Base-by-base conservation (phyloP, 257 asterid genomes). In the Salvia splendens region DNA sequence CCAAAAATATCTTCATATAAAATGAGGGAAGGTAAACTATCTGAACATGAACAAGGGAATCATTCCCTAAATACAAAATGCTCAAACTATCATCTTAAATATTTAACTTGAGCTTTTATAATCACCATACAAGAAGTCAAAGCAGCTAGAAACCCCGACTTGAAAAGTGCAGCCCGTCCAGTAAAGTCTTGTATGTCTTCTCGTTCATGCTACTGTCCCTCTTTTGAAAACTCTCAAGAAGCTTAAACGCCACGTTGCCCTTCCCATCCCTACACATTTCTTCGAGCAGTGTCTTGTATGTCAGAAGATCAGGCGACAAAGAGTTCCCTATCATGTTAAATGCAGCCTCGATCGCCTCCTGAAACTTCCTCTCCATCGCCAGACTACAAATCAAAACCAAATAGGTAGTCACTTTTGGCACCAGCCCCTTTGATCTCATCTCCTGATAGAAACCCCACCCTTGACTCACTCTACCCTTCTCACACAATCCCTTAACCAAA, bases 251-350 rank as follows among this genome's bases (percentile, higher is more conserved):
- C 7, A 85, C 88, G 17, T 80, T 45, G 17, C 94, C 96, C 81
- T 78, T 88, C 20, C 95, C 97, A 65, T 88, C 92, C 79, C 94
- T 80, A 68, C 95, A 85, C 86, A 93, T 78, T 75, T 86, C 99
- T 57, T 88, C 99, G 77, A 93, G 61, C 76, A 93, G 64, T 1
- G 96, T 89, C 78, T 81, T 87, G 55, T 89, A 92, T 5, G 96
- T 89, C 77, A 89, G 69, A 72, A 84, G 68, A 84, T 92, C 96
- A 6, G 92, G 98, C 0, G 95, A 78, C 79, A 84, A 16, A 0
- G 88, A 79, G 72, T 83, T 92, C 5, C 71, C 76, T 78, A 92
- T 45, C 92, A 89, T 83, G 75, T 84, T 95, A 67, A 77, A 83
- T 60, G 75, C 74, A 73, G 81, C 77, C 61, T 82, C 95, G 35